Percentiles rank a stretch among this genome's conserved stretches.
phyloP scores from a whole-genome alignment of 495 filamentous ascomycete genomes.

The Aspergillus nidulans region DNA sequence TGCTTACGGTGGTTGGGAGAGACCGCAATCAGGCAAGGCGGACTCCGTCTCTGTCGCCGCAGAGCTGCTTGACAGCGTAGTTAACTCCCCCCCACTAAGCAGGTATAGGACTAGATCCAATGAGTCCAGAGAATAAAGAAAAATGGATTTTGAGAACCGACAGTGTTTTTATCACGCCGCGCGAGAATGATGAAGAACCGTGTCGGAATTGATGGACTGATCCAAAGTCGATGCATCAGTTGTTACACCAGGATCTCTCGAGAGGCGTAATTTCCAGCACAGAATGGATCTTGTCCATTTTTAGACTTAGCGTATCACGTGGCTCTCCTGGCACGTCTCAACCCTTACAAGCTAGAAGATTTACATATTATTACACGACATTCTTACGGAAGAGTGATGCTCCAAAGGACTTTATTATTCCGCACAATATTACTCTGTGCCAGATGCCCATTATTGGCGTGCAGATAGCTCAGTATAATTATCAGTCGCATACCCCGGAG shows the following conservation, averaged over 20 bases:
- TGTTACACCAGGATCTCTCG: conserved; percentile 13
- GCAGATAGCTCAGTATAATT: neutral
- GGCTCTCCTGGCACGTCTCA: conserved; percentile 7
- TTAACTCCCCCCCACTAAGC: neutral
- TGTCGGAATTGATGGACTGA: conserved; percentile 3
- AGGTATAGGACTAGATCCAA: neutral
- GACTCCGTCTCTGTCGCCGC: conserved; percentile 3
- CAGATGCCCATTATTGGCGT: neutral
- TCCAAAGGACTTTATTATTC: too few relatives aligned
- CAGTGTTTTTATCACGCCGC: neutral
- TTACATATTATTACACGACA: too few relatives aligned
- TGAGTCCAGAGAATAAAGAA: neutral
- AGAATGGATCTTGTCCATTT: conserved; percentile 12
- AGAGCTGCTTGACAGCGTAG: neutral
- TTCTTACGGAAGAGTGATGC: too few relatives aligned
- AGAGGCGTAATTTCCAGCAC: conserved; percentile 28
- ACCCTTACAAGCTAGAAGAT: neutral
- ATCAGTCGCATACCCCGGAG: neutral
- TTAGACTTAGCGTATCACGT: conserved; percentile 26
- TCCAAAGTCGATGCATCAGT: conserved; percentile 13
- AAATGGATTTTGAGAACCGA: neutral
- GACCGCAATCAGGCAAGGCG: conserved; percentile 3
- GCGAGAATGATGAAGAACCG: neutral
- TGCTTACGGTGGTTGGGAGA: conserved; percentile 4
- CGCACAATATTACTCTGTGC: too few relatives aligned